Percentiles rank a stretch among this genome's conserved stretches.
Conservation (phyloP, 2,329 filamentous ascomycete genomes). For the Clonostachys byssicola region DNA sequence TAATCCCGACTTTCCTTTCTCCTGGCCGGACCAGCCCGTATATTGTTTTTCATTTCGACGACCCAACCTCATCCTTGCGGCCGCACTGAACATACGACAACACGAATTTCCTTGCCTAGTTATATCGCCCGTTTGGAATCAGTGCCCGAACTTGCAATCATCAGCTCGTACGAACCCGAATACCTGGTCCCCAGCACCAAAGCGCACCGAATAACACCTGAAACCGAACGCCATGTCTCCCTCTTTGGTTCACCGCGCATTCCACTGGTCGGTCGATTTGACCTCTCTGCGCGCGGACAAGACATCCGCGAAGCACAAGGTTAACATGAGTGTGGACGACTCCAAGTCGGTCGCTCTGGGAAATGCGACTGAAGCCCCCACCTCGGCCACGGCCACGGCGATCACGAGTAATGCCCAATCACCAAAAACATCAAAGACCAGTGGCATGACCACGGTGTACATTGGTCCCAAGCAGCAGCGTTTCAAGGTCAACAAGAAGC, state of each 20-base stretch:
- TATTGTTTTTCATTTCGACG: no score
- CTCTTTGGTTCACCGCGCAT: background rate
- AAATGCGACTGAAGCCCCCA: background rate
- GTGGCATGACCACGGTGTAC: conserved; percentile 25
- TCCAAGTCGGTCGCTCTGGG: background rate
- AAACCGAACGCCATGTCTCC: background rate
- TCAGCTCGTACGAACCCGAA: no score
- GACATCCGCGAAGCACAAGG: background rate
- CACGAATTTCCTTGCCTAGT: no score
- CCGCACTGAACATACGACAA: no score
- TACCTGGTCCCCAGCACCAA: no score
- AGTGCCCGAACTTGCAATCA: no score
- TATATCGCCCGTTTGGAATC: no score
- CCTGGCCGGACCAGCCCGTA: no score
- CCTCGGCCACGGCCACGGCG: background rate
- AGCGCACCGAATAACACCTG: background rate
- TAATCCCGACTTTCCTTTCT: no score
- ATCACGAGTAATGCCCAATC: background rate
- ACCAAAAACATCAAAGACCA: background rate
- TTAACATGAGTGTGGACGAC: background rate
- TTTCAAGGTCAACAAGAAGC: conserved; percentile 36
- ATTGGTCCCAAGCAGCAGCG: conserved; percentile 34
- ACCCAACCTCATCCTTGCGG: no score
- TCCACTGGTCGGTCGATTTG: background rate
- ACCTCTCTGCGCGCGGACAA: background rate